A percentile compares a stretch with the other conserved stretches of the same genome.
phyloP scores from a whole-genome alignment of 2,329 filamentous ascomycete genomes.

The Fusarium lateritium region DNA sequence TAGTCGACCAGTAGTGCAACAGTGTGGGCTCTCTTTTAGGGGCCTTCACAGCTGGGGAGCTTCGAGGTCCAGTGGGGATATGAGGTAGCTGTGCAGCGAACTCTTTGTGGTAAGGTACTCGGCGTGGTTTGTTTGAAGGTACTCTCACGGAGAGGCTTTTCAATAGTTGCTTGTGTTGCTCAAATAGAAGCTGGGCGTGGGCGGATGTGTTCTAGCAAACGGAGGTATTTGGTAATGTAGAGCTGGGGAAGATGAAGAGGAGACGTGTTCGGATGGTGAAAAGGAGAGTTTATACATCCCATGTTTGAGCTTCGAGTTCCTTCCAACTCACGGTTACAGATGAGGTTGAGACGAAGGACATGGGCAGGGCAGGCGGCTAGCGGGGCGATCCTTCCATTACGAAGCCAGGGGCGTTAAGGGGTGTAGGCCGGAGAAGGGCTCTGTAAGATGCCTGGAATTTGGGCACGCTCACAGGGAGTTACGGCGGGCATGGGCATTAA shows the following conservation, averaged over 20 bases:
- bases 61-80: slow-evolving; percentile 23
- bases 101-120: slow-evolving; percentile 30
- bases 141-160: slow-evolving; percentile 26
- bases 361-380: not conserved
- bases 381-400: not conserved
- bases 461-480: not conserved
- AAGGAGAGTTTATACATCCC: not conserved
- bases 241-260: not conserved
- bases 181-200: slow-evolving; percentile 5
- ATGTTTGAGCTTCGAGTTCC: not conserved
- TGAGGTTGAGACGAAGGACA: slow-evolving; percentile 1
- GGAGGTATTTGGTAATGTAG: not conserved
- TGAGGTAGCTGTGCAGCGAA: slow-evolving; percentile 30
- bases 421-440: not conserved
- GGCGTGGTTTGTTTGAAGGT: slow-evolving; percentile 24
- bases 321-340: slow-evolving; percentile 5
- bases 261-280: not conserved
- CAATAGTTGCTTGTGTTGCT: slow-evolving; percentile 21
- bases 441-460: not conserved
- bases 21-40: slow-evolving; percentile 29
- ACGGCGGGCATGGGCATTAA: too few species aligned
- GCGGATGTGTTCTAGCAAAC: not conserved
- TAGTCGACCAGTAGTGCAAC: slow-evolving; percentile 21
- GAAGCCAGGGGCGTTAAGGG: not conserved
- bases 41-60: slow-evolving; percentile 23